These are phyloP conservation scores for Fusarium camptoceras DNA, from an alignment of 2,329 filamentous ascomycete species.

Conservation along the genomic window DNA sequence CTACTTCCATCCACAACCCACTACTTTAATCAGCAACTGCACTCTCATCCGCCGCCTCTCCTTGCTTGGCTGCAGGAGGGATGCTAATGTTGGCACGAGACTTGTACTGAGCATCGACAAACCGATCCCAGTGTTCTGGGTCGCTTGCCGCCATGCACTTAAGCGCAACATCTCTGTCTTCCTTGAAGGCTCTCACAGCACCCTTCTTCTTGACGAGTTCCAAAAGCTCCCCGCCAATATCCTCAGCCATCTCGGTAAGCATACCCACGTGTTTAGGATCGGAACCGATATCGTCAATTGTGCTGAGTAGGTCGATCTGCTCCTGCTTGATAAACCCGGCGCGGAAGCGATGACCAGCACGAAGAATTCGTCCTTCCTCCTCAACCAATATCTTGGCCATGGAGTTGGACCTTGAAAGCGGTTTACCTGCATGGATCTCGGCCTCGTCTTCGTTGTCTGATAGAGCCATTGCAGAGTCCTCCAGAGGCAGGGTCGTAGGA, in stretches of 20 bases:
- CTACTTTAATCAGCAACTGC: slow-evolving; percentile 55
- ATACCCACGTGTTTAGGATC: slow-evolving; percentile 64
- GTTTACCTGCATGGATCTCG: slow-evolving; percentile 55
- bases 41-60: slow-evolving; percentile 53
- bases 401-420: slow-evolving; percentile 65
- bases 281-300: slow-evolving; percentile 61
- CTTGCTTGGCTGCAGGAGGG: slow-evolving; percentile 43
- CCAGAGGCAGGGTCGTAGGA: slow-evolving; percentile 39
- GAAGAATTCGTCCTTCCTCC: slow-evolving; percentile 68
- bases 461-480: slow-evolving; percentile 53
- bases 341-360: slow-evolving; percentile 68
- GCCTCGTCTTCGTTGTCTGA: slow-evolving; percentile 65
- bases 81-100: slow-evolving; percentile 64
- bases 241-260: slow-evolving; percentile 72
- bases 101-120: slow-evolving; percentile 72
- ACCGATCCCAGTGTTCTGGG: slow-evolving; percentile 72
- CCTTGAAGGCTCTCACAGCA: slow-evolving; percentile 70
- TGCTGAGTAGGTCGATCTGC: slow-evolving; percentile 62
- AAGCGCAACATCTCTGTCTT: slow-evolving; percentile 64
- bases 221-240: slow-evolving; percentile 70
- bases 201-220: slow-evolving; percentile 68
- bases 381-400: slow-evolving; percentile 65
- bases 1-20: slow-evolving; percentile 2
- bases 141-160: slow-evolving; percentile 68
- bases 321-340: slow-evolving; percentile 64